phyloP scores from a whole-genome alignment of 2,329 filamentous ascomycete genomes.

The Stagonosporopsis rhizophila region DNA sequence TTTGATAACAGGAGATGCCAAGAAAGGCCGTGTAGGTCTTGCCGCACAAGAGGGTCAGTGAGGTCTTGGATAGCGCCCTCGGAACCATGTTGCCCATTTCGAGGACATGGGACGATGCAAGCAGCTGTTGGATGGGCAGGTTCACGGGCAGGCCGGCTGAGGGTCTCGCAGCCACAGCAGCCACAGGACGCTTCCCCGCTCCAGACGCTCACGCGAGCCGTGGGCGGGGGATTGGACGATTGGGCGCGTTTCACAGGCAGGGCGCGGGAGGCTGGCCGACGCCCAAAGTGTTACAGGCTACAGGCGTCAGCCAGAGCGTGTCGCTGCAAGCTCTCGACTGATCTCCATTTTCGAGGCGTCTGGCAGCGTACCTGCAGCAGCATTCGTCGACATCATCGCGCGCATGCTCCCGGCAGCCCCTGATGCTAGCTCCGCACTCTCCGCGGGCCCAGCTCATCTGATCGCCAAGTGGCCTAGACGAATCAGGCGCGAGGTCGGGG shows the following conservation, averaged over 20 bases:
- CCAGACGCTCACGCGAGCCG: constrained; percentile 6
- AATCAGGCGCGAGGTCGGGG: constrained; percentile 27
- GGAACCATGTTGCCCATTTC: background rate
- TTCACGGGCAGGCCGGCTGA: background rate
- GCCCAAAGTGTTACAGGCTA: constrained; percentile 9
- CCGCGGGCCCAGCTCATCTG: constrained; percentile 14
- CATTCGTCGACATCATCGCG: constrained; percentile 8
- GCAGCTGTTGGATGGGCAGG: too few relatives aligned
- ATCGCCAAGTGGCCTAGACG: constrained; percentile 26
- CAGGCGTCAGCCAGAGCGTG: background rate
- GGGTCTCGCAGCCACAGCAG: background rate
- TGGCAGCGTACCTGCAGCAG: constrained; percentile 9
- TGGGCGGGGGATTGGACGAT: constrained; percentile 9
- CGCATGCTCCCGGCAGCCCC: constrained; percentile 17
- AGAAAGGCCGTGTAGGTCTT: too few relatives aligned
- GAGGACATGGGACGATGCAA: background rate
- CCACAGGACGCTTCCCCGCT: constrained; percentile 15
- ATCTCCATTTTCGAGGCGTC: background rate
- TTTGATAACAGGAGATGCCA: too few relatives aligned
- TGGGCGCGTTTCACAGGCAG: constrained; percentile 9
- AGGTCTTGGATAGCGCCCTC: too few relatives aligned
- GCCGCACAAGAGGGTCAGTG: too few relatives aligned
- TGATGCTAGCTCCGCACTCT: constrained; percentile 10
- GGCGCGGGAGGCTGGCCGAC: constrained; percentile 8
- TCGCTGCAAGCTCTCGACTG: background rate